Evolutionary conservation across 148 eudicot species (phyloP), one percentile per base, ranked within the genome.

Genomic region (Rhododendron vialii): DNA sequence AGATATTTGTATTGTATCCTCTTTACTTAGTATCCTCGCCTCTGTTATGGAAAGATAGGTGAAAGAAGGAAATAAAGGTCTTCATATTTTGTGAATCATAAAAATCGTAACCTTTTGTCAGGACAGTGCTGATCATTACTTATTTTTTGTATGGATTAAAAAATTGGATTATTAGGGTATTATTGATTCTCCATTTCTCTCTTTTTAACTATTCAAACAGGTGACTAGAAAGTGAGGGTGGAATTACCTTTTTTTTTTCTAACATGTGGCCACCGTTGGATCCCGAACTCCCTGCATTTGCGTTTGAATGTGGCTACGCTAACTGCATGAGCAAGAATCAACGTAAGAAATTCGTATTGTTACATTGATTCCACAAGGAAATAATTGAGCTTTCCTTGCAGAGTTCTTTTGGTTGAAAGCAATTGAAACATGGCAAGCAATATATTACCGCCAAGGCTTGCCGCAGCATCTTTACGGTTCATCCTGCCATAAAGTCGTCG

Each of bases 381-480:
- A 61, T 78, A 33, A 84, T 85, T 53, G 83, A 82, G 51, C 30
- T 15, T 89, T 67, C 59, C 80, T 77, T 81, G 88, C 88, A 20
- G 26, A 61, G 8, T 22, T 61, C 9, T 20, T 20, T 4, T 61
- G 67, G 67, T 20, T 5, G n/a, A 61, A 22, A 61, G 7, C 67
- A 61, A 57, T 0, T 20, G 67, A 61, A 61, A 61, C 22, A 22
- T 20, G 67, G 26, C 67, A 22, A 61, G n/a, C 26, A 20, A 5
- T 61, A 61, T 1, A 22, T 61, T 61, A 61, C 67, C 26, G 8
- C 2, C 26, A 61, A 61, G 26, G 67, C 6, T 7, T 24, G 20
- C 18, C 10, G 67, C 67, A 61, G n/a, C 8, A 5, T 59, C 57
- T n/a, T 13, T 14, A 30, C 65, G 20, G 10, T 20, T 22, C 15